Percentiles rank a stretch among this genome's conserved stretches.
Evolutionary conservation across 2,329 filamentous ascomycete genomes (phyloP).

Genomic region (Fusarium palustre): DNA sequence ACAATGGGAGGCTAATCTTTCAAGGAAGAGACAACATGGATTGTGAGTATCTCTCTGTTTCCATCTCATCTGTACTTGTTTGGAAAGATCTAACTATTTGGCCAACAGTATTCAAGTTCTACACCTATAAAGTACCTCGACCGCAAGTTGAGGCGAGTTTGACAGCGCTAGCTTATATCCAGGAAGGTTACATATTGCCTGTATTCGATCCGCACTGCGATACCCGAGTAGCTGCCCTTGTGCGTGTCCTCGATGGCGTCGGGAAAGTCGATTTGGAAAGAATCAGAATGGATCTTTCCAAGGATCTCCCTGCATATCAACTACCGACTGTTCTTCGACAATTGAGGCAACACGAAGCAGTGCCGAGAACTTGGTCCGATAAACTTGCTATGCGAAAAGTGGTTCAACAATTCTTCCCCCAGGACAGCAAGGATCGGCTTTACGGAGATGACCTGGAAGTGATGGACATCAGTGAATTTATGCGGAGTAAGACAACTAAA

Average conservation of each 20-base stretch:
- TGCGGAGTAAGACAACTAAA: background rate
- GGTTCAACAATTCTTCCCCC: background rate
- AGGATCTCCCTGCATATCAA: slow-evolving; percentile 2
- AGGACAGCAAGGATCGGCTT: background rate
- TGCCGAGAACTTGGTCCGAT: slow-evolving; percentile 2
- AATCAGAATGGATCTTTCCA: background rate
- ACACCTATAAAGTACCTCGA: background rate
- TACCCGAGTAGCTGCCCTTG: background rate
- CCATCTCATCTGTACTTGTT: too few relatives aligned
- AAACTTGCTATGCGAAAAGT: background rate
- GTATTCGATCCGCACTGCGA: slow-evolving; percentile 3
- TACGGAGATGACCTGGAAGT: background rate
- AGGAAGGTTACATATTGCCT: background rate
- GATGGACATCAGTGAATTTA: background rate
- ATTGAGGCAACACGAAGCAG: background rate
- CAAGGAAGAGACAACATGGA: slow-evolving; percentile 8
- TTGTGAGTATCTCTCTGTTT: background rate
- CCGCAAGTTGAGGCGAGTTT: background rate
- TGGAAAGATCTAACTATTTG: background rate
- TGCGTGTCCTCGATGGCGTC: background rate
- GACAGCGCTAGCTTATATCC: background rate
- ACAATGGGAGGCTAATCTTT: background rate
- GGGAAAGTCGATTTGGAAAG: background rate
- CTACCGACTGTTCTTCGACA: background rate
- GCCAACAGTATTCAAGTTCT: background rate